phyloP scores from a whole-genome alignment of 2,329 filamentous ascomycete species.

The Neobulgaria alba region DNA sequence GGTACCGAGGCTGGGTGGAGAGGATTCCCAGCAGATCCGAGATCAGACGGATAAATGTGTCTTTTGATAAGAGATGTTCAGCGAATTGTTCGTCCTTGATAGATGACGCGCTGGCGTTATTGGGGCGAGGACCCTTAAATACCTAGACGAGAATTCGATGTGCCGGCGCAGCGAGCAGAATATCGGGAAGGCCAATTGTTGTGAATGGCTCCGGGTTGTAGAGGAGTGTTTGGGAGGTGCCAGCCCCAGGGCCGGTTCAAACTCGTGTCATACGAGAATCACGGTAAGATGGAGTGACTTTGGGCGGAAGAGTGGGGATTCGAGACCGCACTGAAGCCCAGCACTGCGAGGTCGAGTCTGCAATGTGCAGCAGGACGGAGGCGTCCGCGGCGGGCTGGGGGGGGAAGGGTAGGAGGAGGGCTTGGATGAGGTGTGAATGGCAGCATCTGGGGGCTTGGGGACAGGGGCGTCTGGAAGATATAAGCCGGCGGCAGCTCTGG shows the following conservation, averaged over 20 bases:
- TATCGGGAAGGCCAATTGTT: constrained; percentile 4
- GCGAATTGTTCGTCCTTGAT: constrained; percentile 10
- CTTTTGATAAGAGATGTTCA: constrained; percentile 1
- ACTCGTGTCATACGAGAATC: constrained; percentile 21
- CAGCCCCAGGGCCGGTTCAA: constrained; percentile 16
- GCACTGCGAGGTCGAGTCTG: neutral
- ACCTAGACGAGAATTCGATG: constrained; percentile 7
- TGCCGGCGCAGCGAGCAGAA: constrained; percentile 5
- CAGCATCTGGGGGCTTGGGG: no score
- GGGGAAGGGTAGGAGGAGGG: no score
- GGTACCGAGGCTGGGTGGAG: constrained; percentile 6
- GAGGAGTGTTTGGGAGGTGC: constrained; percentile 11
- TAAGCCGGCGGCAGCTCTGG: no score
- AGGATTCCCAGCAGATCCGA: neutral
- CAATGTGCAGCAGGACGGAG: constrained; percentile 10
- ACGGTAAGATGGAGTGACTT: constrained; percentile 16
- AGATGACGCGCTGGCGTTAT: constrained; percentile 13
- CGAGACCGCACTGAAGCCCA: constrained; percentile 2
- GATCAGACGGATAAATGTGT: neutral
- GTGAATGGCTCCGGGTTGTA: constrained; percentile 6
- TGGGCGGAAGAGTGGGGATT: constrained; percentile 4
- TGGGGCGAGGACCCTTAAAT: constrained; percentile 14
- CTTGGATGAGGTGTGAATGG: constrained; percentile 1
- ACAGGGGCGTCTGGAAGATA: no score
- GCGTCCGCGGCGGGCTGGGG: no score